A percentile compares a stretch with the other conserved stretches of the same genome.
These are phyloP conservation scores for Plasmopara halstedii DNA, from an alignment of 352 stramenopile genomes.

Conservation along the genomic window DNA sequence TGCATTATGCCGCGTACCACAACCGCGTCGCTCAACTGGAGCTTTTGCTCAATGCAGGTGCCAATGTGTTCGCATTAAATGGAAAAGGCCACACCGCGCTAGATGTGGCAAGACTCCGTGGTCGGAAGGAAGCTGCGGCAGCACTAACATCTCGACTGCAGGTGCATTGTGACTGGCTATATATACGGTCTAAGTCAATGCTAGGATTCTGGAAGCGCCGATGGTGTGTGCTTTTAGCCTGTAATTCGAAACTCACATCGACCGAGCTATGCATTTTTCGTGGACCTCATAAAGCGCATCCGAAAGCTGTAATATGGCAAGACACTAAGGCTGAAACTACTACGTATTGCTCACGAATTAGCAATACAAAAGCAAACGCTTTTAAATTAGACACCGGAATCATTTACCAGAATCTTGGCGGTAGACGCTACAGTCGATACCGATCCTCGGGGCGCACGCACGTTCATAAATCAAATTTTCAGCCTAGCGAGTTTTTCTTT, in stretches of 20 bases:
- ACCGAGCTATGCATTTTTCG: conserved; percentile 57
- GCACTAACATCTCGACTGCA: conserved; percentile 24
- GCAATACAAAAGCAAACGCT: conserved; percentile 26
- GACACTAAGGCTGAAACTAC: conserved; percentile 18
- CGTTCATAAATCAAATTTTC: conserved; percentile 15
- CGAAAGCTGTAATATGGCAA: conserved; percentile 31
- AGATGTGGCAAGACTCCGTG: conserved; percentile 33
- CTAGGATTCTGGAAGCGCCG: conserved; percentile 46
- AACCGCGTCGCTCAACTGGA: conserved; percentile 39
- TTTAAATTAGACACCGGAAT: conserved; percentile 34
- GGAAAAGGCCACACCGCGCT: conserved; percentile 34
- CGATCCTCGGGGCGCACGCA: conserved; percentile 22
- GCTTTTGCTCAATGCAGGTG: conserved; percentile 37
- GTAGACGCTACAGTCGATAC: conserved; percentile 27
- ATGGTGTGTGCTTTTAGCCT: conserved; percentile 53
- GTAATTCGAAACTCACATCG: conserved; percentile 32
- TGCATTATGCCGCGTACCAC: conserved; percentile 50
- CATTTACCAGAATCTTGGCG: conserved; percentile 26
- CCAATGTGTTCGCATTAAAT: conserved; percentile 36
- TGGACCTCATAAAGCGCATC: conserved; percentile 8
- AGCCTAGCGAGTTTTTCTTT: conserved; percentile 27
- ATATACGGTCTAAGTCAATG: conserved; percentile 3
- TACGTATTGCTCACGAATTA: conserved; percentile 14
- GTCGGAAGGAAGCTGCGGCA: conserved; percentile 6
- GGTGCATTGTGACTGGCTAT: conserved; percentile 42